Conservation (phyloP, 2,329 filamentous ascomycete genomes). For the Colletotrichum agaves region DNA sequence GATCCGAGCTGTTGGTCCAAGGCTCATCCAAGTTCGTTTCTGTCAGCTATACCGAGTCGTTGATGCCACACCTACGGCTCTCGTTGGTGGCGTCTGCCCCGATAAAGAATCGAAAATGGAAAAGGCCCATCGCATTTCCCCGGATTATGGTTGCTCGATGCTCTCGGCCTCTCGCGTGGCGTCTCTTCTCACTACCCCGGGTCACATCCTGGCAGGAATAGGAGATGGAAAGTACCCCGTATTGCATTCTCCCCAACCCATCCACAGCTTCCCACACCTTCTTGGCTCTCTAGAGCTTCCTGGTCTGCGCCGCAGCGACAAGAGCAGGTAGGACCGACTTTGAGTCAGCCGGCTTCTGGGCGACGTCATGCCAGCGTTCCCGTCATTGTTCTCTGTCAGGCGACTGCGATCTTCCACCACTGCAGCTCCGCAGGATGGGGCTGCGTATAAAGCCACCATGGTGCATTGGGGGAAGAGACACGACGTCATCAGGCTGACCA, state of each 20-base stretch:
- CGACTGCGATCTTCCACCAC: constrained; percentile 1
- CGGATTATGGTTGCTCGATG: constrained; percentile 22
- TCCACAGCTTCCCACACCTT: constrained; percentile 18
- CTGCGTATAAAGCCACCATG: constrained; percentile 33
- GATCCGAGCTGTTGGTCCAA: not conserved
- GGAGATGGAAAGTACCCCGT: constrained; percentile 5
- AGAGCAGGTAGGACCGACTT: constrained; percentile 32
- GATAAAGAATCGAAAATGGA: not conserved
- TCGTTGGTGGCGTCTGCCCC: not conserved
- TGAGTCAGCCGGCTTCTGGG: constrained; percentile 24
- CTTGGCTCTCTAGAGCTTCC: constrained; percentile 10
- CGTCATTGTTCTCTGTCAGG: constrained; percentile 14
- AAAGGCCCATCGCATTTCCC: constrained; percentile 3
- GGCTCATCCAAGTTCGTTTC: no score
- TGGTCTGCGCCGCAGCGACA: constrained; percentile 24
- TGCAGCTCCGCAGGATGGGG: constrained; percentile 4
- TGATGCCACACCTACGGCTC: not conserved
- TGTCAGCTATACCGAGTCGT: not conserved
- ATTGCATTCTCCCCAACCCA: not conserved
- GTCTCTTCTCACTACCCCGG: constrained; percentile 7
- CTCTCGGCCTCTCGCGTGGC: constrained; percentile 25
- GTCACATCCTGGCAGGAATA: not conserved
- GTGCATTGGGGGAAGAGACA: not conserved
- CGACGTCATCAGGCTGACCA: not conserved
- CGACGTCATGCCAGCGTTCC: constrained; percentile 32